Conservation (phyloP, 2,329 filamentous ascomycete species). For the Cephalotrichum gorgonifer region DNA sequence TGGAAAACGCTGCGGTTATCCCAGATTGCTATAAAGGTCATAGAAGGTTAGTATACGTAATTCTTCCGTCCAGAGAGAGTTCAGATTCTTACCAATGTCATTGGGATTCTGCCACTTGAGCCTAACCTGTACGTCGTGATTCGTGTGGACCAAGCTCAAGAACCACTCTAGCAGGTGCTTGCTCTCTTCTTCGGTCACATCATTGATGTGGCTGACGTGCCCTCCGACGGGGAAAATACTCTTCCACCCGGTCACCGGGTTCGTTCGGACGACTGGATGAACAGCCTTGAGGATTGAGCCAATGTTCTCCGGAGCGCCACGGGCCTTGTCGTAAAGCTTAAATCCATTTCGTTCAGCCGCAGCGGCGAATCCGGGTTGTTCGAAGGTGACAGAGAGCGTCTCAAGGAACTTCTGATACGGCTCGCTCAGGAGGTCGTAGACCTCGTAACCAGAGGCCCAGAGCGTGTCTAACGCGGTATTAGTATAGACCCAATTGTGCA, state of each 20-base stretch:
- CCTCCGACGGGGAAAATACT: slow-evolving; percentile 40
- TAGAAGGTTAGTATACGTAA: background rate
- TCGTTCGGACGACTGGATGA: slow-evolving; percentile 46
- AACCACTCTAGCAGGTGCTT: slow-evolving; percentile 41
- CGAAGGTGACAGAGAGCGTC: slow-evolving; percentile 42
- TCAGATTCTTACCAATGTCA: slow-evolving; percentile 19
- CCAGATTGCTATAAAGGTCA: slow-evolving; percentile 2
- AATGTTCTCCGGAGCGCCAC: slow-evolving; percentile 40
- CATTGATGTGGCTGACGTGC: slow-evolving; percentile 41
- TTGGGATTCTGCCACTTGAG: slow-evolving; percentile 30
- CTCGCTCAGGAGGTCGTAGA: slow-evolving; percentile 53
- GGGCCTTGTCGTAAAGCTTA: slow-evolving; percentile 30
- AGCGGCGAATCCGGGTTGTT: slow-evolving; percentile 37
- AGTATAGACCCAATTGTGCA: background rate
- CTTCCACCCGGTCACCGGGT: slow-evolving; percentile 50
- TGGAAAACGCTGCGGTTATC: slow-evolving; percentile 38
- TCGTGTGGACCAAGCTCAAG: slow-evolving; percentile 36
- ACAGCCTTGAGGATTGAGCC: slow-evolving; percentile 35
- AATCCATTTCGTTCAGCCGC: slow-evolving; percentile 33
- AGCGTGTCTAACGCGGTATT: slow-evolving; percentile 37
- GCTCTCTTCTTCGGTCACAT: slow-evolving; percentile 35
- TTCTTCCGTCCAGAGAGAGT: background rate
- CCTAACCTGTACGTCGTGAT: slow-evolving; percentile 45
- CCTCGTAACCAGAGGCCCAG: slow-evolving; percentile 58
- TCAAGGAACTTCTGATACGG: slow-evolving; percentile 49